These are phyloP conservation scores for Boletellus deceptivus DNA, from an alignment of 1,284 basidiomycete genomes.

Conservation along the genomic window DNA sequence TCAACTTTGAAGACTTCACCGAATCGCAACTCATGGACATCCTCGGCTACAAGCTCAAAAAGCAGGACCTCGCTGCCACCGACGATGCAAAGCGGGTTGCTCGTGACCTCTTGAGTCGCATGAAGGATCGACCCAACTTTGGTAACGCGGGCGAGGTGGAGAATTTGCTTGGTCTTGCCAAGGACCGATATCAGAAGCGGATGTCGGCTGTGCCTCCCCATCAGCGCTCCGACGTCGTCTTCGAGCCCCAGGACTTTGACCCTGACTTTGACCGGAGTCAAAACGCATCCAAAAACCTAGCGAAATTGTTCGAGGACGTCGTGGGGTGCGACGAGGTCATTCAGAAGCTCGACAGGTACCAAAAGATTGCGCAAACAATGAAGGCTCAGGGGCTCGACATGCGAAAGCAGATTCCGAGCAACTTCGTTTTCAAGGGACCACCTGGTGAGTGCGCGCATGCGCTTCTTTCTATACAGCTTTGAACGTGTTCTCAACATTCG, in stretches of 20 bases:
- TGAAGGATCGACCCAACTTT: conserved; percentile 56
- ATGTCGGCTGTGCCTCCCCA: conserved; percentile 34
- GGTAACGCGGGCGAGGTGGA: conserved; percentile 68
- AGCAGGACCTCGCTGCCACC: conserved; percentile 55
- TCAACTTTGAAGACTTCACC: conserved; percentile 60
- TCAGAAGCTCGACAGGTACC: conserved; percentile 46
- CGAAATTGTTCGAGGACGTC: conserved; percentile 57
- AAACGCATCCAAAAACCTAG: conserved; percentile 48
- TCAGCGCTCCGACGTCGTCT: conserved; percentile 40
- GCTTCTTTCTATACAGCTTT: too few relatives aligned
- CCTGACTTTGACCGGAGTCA: conserved; percentile 49
- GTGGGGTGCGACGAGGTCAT: conserved; percentile 57
- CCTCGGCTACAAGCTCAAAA: conserved; percentile 51
- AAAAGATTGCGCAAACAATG: conserved; percentile 45
- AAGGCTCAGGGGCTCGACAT: conserved; percentile 42
- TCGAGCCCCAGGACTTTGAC: conserved; percentile 61
- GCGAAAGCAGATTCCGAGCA: conserved; percentile 53
- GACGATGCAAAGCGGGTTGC: conserved; percentile 52
- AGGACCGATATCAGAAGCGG: conserved; percentile 46
- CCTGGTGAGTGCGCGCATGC: conserved; percentile 47
- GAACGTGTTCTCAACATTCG: neutral
- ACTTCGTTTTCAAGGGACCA: conserved; percentile 68
- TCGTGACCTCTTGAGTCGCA: conserved; percentile 47
- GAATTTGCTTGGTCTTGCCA: conserved; percentile 54
- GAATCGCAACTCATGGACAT: conserved; percentile 49